Percentiles rank a stretch among this genome's conserved stretches.
Conservation (phyloP, 192 early-diverging fungal species). For the Obelidium mucronatum region DNA sequence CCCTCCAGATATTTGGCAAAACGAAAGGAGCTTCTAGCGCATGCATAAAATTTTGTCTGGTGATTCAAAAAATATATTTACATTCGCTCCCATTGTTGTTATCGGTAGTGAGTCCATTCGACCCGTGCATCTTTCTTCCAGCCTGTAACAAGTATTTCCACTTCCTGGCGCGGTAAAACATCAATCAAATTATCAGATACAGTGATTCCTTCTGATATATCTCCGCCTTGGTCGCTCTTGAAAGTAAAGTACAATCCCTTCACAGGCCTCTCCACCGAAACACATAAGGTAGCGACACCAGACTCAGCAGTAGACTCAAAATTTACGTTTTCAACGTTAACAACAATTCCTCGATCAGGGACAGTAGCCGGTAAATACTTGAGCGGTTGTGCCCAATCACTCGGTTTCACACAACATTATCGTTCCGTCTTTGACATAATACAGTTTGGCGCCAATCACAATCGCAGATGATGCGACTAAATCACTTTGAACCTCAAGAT, state of each 20-base stretch:
- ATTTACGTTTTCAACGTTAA: slow-evolving; percentile 4
- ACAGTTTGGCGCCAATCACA: slow-evolving; percentile 13
- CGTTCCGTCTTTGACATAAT: slow-evolving; percentile 9
- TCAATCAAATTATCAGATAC: slow-evolving; percentile 31
- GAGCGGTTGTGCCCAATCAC: slow-evolving; percentile 42
- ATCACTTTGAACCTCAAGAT: not conserved
- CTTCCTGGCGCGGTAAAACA: slow-evolving; percentile 9
- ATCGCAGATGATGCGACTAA: no score
- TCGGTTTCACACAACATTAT: not conserved
- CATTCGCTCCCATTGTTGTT: no score
- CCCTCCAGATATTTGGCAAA: not conserved
- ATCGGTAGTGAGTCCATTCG: not conserved
- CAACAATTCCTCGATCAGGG: slow-evolving; percentile 12
- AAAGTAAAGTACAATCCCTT: slow-evolving; percentile 28
- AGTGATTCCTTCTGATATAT: not conserved
- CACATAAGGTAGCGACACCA: not conserved
- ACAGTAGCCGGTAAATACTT: slow-evolving; percentile 27
- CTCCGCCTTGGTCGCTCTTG: not conserved
- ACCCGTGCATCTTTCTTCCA: not conserved
- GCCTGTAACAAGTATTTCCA: not conserved
- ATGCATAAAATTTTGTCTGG: not conserved
- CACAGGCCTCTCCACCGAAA: not conserved
- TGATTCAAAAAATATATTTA: not conserved
- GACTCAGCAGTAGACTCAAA: not conserved
- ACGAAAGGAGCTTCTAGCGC: no score